These are phyloP conservation scores for Orbilia brochopaga DNA, from an alignment of 2,329 filamentous ascomycete genomes.

Conservation along the genomic window DNA sequence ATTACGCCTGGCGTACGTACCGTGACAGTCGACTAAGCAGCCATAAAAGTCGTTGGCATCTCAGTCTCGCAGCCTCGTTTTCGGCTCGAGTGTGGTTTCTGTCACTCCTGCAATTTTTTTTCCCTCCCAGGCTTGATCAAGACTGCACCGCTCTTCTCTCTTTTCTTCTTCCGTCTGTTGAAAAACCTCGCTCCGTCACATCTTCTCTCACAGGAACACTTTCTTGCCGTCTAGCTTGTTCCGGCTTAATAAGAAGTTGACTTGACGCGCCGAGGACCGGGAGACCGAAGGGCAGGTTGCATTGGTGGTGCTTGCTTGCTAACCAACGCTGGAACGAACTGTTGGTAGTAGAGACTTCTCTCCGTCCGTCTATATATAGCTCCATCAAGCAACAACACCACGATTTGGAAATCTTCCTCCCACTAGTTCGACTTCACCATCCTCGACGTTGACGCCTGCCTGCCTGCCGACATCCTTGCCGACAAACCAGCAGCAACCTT, in stretches of 20 bases:
- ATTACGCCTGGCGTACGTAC: constrained; percentile 19
- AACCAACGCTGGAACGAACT: background rate
- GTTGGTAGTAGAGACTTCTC: background rate
- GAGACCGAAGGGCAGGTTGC: constrained; percentile 7
- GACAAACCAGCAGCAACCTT: background rate
- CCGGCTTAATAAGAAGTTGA: background rate
- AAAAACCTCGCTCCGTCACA: background rate
- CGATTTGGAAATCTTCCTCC: constrained; percentile 3
- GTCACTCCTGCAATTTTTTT: constrained; percentile 15
- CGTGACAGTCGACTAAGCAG: constrained; percentile 20
- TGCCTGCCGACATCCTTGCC: background rate
- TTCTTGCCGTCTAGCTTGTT: constrained; percentile 1
- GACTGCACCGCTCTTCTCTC: background rate
- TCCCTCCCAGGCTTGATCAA: background rate
- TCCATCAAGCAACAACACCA: background rate
- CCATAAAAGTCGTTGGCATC: constrained; percentile 29
- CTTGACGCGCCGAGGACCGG: background rate
- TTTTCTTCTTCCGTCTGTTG: background rate
- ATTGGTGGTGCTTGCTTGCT: constrained; percentile 8
- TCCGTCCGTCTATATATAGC: background rate
- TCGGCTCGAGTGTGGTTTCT: constrained; percentile 31
- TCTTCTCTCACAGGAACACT: background rate
- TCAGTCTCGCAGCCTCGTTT: constrained; percentile 34
- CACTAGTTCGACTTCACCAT: constrained; percentile 2
- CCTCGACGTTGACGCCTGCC: background rate